Base-by-base conservation (phyloP, 176 grass and related monocot species). In the Zizania latifolia region DNA sequence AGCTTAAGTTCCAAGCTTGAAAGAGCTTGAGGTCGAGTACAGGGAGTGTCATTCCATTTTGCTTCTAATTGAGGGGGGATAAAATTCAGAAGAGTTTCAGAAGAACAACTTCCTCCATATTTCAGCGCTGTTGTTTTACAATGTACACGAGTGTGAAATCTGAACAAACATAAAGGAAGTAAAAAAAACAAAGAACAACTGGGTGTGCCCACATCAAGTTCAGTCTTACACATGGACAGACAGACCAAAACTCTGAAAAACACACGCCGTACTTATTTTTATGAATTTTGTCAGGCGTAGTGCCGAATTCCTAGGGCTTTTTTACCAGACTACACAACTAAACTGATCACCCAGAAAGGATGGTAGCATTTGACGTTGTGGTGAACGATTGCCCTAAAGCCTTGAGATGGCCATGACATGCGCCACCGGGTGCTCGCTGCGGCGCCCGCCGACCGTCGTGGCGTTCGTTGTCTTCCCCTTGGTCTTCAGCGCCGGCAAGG, bases 351-450 rank as follows among this genome's bases (percentile, higher is more conserved):
- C 8, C 6, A 9, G 17, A 22, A 53, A 53, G 17, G 6, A 9
- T 53, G 48, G 6, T 53, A 12, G 22, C 3, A 8, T 21, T 17
- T 53, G 48, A 19, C n/a, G n/a, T n/a, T n/a, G n/a, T n/a, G n/a
- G n/a, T n/a, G n/a, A n/a, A n/a, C n/a, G n/a, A 53, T 53, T 51
- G 59, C 30, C n/a, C 62, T 88, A 88, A 45, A 88, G 81, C 86
- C 86, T 83, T 63, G 86, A 84, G 5, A 84, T 38, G 40, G 81
- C 86, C 81, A 84, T 79, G 75, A 88, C 35, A 34, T 88, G 86
- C 27, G 60, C 74, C 68, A 87, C 74, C 51, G 54, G 53, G 24
- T 83, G 85, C 27, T 74, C 74, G 26, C 27, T 60, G n/a, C 80
- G 68, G 33, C 74, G 51, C 14, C 85, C 74, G n/a, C 66, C 67